Percentiles rank a stretch among this genome's conserved stretches.
phyloP scores from a whole-genome alignment of 306 rosid species.

The Echinosophora koreensis region DNA sequence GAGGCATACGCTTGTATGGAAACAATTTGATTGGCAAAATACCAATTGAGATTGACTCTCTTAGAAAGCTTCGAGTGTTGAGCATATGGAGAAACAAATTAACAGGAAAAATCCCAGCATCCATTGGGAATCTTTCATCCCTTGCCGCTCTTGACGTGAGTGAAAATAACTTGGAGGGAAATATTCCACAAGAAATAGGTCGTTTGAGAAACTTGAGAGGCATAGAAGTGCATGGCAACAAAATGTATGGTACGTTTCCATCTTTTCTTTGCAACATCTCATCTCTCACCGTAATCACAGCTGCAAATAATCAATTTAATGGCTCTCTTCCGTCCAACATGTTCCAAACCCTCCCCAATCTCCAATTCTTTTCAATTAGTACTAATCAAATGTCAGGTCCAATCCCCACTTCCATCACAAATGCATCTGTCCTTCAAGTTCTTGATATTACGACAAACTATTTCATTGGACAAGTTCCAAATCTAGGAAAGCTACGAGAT shows the following conservation, averaged over 20 bases:
- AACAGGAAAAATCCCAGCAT: conserved; percentile 48
- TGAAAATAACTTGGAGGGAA: conserved; percentile 35
- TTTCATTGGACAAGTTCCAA: conserved; percentile 47
- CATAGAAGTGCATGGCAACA: neutral
- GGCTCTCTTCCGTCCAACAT: conserved; percentile 50
- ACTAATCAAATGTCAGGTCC: conserved; percentile 44
- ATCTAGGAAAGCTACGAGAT: conserved; percentile 34
- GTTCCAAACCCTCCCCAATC: conserved; percentile 49
- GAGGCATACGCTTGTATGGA: rapidly evolving
- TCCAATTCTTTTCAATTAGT: neutral
- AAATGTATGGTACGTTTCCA: conserved; percentile 48
- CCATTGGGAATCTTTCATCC: conserved; percentile 54
- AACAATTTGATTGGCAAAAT: conserved; percentile 27
- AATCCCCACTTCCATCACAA: conserved; percentile 49
- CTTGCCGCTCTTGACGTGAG: neutral
- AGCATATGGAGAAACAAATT: neutral
- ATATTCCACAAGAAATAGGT: conserved; percentile 51
- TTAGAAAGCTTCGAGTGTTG: conserved; percentile 2
- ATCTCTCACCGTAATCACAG: neutral
- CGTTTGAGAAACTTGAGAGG: neutral
- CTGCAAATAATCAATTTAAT: neutral
- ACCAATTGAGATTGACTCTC: conserved; percentile 1
- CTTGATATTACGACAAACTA: conserved; percentile 41
- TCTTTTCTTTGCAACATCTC: conserved; percentile 53
- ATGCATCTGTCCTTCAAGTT: conserved; percentile 38